These are phyloP conservation scores for Monosporascus cannonballus DNA, from an alignment of 2,329 filamentous ascomycete species.

Conservation along the genomic window DNA sequence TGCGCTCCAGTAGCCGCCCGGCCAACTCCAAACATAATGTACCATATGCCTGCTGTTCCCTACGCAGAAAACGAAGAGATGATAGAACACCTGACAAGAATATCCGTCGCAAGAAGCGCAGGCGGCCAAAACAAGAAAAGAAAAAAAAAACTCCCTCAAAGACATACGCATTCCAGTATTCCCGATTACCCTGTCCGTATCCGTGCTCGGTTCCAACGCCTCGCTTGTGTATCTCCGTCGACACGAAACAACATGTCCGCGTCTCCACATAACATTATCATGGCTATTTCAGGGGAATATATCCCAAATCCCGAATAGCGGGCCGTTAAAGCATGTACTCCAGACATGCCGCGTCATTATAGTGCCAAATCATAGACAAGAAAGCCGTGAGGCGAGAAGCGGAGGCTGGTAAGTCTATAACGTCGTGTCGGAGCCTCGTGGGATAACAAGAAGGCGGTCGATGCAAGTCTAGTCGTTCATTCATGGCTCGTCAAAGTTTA, in stretches of 20 bases:
- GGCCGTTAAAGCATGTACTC: constrained; percentile 14
- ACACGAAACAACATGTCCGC: background rate
- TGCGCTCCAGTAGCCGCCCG: background rate
- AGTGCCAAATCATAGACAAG: constrained; percentile 22
- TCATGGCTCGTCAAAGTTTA: constrained; percentile 9
- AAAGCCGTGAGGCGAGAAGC: constrained; percentile 25
- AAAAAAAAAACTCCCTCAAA: background rate
- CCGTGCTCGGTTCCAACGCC: background rate
- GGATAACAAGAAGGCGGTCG: background rate
- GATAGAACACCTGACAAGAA: background rate
- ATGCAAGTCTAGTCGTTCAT: constrained; percentile 11
- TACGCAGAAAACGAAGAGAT: background rate
- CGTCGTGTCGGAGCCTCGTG: constrained; percentile 5
- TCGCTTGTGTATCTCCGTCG: background rate
- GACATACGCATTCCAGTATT: background rate
- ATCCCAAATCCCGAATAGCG: constrained; percentile 13
- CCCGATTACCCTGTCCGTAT: background rate
- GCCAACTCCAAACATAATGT: background rate
- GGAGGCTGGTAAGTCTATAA: constrained; percentile 14
- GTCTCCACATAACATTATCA: constrained; percentile 1
- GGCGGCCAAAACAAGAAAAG: no score
- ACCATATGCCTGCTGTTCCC: background rate
- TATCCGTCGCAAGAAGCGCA: background rate
- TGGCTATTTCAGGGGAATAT: constrained; percentile 6
- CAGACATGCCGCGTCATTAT: constrained; percentile 20